Conservation (phyloP, 805 yeast genomes). For the Yarrowia sp. region DNA sequence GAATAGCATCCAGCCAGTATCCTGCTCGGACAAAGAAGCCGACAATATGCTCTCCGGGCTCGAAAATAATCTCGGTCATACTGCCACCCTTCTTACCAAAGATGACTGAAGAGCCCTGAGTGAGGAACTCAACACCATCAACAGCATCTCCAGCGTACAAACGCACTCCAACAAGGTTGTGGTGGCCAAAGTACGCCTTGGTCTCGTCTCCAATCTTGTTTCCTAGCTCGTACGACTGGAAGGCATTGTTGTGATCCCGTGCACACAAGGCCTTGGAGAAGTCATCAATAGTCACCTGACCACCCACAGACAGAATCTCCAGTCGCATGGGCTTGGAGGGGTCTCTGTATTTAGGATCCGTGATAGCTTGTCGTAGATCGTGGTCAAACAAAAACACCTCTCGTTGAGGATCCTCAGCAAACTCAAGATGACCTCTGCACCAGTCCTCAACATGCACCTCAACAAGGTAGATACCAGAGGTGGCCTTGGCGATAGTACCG, state of each 20-base stretch:
- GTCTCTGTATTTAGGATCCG: conserved; percentile 38
- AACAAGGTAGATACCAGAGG: conserved; percentile 68
- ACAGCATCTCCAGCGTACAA: conserved; percentile 74
- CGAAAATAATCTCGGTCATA: conserved; percentile 51
- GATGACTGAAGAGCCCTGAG: conserved; percentile 32
- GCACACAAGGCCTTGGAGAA: conserved; percentile 45
- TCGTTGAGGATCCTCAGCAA: conserved; percentile 58
- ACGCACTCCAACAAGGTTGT: conserved; percentile 49
- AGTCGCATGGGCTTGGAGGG: conserved; percentile 46
- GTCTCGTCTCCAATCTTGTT: conserved; percentile 36
- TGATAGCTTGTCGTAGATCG: conserved; percentile 44
- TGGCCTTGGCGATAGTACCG: conserved; percentile 51
- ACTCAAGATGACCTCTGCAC: conserved; percentile 61
- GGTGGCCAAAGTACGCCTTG: conserved; percentile 36
- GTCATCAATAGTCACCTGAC: conserved; percentile 53
- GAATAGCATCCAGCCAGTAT: conserved; percentile 86
- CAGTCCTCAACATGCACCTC: conserved; percentile 62
- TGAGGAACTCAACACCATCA: conserved; percentile 71
- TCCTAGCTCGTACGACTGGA: conserved; percentile 32
- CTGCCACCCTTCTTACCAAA: conserved; percentile 44
- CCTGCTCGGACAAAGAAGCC: conserved; percentile 71
- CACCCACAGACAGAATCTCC: conserved; percentile 58
- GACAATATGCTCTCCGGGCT: conserved; percentile 55
- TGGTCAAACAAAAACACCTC: conserved; percentile 51
- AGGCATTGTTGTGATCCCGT: conserved; percentile 9